Conservation (phyloP, 371 early-diverging fungal species). For the Mortierella polycephala region DNA sequence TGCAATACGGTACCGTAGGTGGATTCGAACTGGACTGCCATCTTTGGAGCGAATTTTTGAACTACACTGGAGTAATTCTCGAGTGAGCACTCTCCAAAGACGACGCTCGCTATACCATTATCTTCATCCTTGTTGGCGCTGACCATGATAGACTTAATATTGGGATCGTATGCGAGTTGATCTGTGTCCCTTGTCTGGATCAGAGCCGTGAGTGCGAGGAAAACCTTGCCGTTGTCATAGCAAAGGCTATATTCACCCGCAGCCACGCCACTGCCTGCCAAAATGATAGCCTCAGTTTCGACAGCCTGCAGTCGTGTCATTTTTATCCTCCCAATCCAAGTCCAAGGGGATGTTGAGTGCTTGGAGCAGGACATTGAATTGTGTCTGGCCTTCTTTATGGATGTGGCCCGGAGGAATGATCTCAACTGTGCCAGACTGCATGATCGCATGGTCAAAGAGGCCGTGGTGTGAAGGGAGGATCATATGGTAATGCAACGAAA, state of each 20-base stretch:
- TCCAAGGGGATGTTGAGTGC: slow-evolving; percentile 3
- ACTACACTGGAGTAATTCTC: background rate
- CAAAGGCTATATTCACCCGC: too few relatives aligned
- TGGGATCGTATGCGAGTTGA: too few relatives aligned
- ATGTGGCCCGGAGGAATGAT: slow-evolving; percentile 18
- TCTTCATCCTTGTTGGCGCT: background rate
- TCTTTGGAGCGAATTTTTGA: background rate
- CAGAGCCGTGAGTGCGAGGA: too few relatives aligned
- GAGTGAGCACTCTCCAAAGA: background rate
- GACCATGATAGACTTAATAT: too few relatives aligned
- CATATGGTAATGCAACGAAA: slow-evolving; percentile 38
- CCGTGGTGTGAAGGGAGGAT: slow-evolving; percentile 28
- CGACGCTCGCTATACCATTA: background rate
- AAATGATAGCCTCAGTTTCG: too few relatives aligned
- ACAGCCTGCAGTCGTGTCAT: background rate
- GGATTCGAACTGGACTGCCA: background rate
- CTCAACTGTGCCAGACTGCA: slow-evolving; percentile 31
- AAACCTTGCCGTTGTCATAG: too few relatives aligned
- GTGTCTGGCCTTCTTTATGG: slow-evolving; percentile 14
- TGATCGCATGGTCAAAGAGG: slow-evolving; percentile 45
- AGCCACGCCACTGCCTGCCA: too few relatives aligned
- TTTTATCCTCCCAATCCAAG: background rate
- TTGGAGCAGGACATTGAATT: slow-evolving; percentile 16
- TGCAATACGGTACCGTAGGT: background rate
- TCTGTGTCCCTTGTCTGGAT: too few relatives aligned